A percentile compares a stretch with the other conserved stretches of the same genome.
These are phyloP conservation scores for Trichoderma breve DNA, from an alignment of 2,329 filamentous ascomycete genomes.

Conservation along the genomic window DNA sequence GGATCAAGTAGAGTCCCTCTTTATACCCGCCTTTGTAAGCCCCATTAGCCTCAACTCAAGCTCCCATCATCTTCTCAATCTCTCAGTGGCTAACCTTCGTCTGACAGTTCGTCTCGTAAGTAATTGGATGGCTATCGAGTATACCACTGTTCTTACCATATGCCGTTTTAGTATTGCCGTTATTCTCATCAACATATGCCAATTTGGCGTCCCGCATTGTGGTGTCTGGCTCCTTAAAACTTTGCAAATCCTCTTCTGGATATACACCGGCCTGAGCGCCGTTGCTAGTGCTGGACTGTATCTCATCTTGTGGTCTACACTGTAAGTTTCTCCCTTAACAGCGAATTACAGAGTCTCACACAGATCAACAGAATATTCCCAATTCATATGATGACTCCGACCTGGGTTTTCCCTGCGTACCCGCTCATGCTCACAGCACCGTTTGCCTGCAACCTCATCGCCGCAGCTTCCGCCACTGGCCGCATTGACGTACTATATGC, in stretches of 20 bases:
- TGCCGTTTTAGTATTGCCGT: slow-evolving; percentile 55
- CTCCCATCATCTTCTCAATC: neutral
- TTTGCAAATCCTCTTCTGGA: slow-evolving; percentile 71
- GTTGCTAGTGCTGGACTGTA: slow-evolving; percentile 69
- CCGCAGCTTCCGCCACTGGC: slow-evolving; percentile 33
- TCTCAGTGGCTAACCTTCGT: neutral
- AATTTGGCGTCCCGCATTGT: slow-evolving; percentile 66
- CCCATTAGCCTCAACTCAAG: neutral
- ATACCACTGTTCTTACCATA: neutral
- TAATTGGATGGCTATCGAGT: neutral
- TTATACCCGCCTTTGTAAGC: slow-evolving; percentile 64
- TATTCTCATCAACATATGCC: slow-evolving; percentile 72
- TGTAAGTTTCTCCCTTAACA: slow-evolving; percentile 37
- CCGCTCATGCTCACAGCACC: slow-evolving; percentile 75
- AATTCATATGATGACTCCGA: slow-evolving; percentile 80
- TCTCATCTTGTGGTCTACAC: slow-evolving; percentile 65
- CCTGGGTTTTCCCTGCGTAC: slow-evolving; percentile 87
- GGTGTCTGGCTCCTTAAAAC: slow-evolving; percentile 59
- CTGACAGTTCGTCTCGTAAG: slow-evolving; percentile 45
- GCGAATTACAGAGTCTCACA: neutral
- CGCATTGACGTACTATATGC: slow-evolving; percentile 34
- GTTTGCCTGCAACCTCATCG: slow-evolving; percentile 61
- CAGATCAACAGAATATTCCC: slow-evolving; percentile 47
- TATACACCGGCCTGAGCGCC: slow-evolving; percentile 67
- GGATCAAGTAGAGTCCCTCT: slow-evolving; percentile 76